Percentiles rank a stretch among this genome's conserved stretches.
phyloP scores from a whole-genome alignment of 306 rosid genomes.

The Rosa chinensis region DNA sequence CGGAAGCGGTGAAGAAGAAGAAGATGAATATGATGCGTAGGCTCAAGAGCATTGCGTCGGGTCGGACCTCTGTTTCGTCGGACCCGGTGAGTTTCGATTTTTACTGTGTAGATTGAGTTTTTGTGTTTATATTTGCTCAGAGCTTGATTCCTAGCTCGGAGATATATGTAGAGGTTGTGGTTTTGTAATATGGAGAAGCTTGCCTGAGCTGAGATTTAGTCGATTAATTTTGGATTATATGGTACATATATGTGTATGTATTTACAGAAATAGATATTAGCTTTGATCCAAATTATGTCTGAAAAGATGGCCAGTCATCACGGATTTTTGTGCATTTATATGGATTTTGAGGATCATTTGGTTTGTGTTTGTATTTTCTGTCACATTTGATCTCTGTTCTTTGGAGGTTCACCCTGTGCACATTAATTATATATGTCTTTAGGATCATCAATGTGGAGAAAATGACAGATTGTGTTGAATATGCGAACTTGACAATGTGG shows the following conservation, averaged over 20 bases:
- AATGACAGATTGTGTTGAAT: neutral
- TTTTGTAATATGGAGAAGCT: neutral
- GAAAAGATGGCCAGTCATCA: neutral
- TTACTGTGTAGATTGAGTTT: neutral
- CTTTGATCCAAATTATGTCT: neutral
- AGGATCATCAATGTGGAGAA: neutral
- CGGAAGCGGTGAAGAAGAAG: constrained; percentile 1
- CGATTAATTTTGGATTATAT: neutral
- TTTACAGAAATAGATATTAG: neutral
- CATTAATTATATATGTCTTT: neutral
- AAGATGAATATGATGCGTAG: constrained; percentile 96
- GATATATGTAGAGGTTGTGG: no score
- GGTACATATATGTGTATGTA: neutral
- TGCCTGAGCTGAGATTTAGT: neutral
- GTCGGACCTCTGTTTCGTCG: constrained; percentile 84
- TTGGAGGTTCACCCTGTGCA: neutral
- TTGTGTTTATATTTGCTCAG: neutral
- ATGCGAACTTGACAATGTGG: neutral
- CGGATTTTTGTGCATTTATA: neutral
- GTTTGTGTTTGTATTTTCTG: neutral
- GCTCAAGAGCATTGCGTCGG: constrained; percentile 97
- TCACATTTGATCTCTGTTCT: neutral
- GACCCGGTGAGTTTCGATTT: constrained; percentile 66
- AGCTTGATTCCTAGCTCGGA: neutral
- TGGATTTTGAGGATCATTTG: neutral